These are phyloP conservation scores for Lumnitzera littorea DNA, from an alignment of 345 rosid genomes.

Conservation along the genomic window DNA sequence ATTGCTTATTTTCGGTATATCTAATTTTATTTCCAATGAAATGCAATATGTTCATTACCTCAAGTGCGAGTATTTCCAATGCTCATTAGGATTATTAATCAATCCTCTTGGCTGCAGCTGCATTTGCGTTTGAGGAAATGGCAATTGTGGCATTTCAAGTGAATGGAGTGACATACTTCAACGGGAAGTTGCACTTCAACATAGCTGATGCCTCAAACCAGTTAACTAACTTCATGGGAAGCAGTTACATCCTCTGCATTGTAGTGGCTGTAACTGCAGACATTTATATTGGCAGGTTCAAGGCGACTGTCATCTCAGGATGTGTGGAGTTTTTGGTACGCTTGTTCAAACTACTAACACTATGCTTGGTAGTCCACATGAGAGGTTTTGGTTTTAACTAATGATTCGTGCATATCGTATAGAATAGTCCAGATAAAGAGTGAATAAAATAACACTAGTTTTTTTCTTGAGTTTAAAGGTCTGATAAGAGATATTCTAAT, in stretches of 20 bases:
- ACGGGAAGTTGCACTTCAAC: slow-evolving; percentile 37
- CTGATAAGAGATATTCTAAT: too few relatives aligned
- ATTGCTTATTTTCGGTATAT: slow-evolving; percentile 28
- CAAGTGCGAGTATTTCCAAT: not conserved
- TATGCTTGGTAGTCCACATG: too few relatives aligned
- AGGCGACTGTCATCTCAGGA: slow-evolving; percentile 32
- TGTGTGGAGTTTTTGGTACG: slow-evolving; percentile 41
- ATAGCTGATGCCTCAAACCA: slow-evolving; percentile 49
- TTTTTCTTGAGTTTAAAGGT: too few relatives aligned
- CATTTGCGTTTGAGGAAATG: slow-evolving; percentile 33
- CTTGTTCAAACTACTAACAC: not conserved
- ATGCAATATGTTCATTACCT: not conserved
- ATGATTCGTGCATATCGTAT: too few relatives aligned
- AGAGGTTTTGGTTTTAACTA: too few relatives aligned
- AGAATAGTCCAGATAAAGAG: too few relatives aligned
- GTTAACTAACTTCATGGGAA: slow-evolving; percentile 50
- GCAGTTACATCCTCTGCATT: slow-evolving; percentile 34
- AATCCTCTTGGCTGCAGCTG: slow-evolving; percentile 19
- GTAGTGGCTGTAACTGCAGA: slow-evolving; percentile 41
- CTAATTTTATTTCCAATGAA: not conserved
- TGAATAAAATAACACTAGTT: too few relatives aligned
- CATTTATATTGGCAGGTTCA: slow-evolving; percentile 40
- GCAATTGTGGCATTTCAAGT: slow-evolving; percentile 36
- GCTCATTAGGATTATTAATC: not conserved
- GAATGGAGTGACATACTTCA: slow-evolving; percentile 48